These are phyloP conservation scores for Staphylotrichum longicolle DNA, from an alignment of 495 filamentous ascomycete genomes.

Conservation along the genomic window DNA sequence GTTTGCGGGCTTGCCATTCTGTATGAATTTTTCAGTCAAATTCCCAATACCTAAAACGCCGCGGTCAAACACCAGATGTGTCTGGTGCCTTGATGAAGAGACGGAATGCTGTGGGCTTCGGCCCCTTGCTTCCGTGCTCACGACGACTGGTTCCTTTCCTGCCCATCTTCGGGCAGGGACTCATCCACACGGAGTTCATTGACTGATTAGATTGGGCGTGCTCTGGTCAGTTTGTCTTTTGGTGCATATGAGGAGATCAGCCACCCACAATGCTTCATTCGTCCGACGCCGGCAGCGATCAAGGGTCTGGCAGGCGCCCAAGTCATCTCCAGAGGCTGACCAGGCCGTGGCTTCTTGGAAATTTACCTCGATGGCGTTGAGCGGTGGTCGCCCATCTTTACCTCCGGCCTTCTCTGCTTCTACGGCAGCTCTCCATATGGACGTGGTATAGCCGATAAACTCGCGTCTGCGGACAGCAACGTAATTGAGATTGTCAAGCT, in stretches of 20 bases:
- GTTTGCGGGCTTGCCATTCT: no score
- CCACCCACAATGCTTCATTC: neutral
- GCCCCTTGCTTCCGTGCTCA: no score
- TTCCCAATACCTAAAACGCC: no score
- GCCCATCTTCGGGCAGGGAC: no score
- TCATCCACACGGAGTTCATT: no score
- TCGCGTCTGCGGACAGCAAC: slow-evolving; percentile 6
- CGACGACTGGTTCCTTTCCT: no score
- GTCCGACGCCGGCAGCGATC: neutral
- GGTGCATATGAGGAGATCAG: neutral
- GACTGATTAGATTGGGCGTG: no score
- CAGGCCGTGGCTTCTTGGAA: slow-evolving; percentile 15
- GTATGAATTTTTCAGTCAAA: no score
- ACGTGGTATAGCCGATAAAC: slow-evolving; percentile 8
- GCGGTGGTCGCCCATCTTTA: neutral
- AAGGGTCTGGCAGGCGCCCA: slow-evolving; percentile 10
- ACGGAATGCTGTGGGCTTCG: no score
- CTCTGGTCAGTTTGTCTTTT: slow-evolving; percentile 1
- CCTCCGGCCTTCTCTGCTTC: slow-evolving; percentile 10
- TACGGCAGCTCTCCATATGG: slow-evolving; percentile 1
- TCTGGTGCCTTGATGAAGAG: no score
- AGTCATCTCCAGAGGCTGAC: slow-evolving; percentile 1
- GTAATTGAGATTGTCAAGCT: slow-evolving; percentile 1
- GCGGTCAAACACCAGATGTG: no score
- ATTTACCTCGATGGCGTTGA: slow-evolving; percentile 8